Evolutionary conservation across 345 rosid genomes (phyloP), one percentile per base, ranked within the genome.

Genomic region (Pistacia integerrima): DNA sequence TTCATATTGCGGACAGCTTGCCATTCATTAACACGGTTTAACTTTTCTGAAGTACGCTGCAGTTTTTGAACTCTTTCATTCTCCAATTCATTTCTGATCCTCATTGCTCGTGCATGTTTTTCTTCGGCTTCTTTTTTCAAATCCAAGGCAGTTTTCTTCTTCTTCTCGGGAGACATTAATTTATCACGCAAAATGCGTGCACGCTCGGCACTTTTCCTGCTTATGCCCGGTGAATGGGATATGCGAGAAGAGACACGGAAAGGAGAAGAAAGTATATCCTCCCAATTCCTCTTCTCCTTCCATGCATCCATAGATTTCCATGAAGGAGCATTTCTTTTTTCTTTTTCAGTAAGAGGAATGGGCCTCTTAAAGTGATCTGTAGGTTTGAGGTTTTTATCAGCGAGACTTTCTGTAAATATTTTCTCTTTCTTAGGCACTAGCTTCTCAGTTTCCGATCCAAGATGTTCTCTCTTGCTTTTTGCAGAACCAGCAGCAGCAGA

Each of bases 251-350:
- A 89, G 77, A 65, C 75, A 62, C 87, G 88, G 70, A 78, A 89
- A 74, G 93, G 90, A 72, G 96, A 86, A 58, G 90, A 80, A 75
- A 91, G 90, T 80, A 89, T 85, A 64, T 88, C 96, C 79, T 87
- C 92, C 96, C 92, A 91, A 58, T 89, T 89, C 78, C 96, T 88
- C 84, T 86, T 91, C 83, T 91, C 93, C 82, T 86, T 91, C 96
- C 96, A 89, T 44, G 92, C 96, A 85, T 91, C 87, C 90, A 91
- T 83, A 72, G 88, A 84, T 79, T 87, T 89, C 90, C 87, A 73
- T 76, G 92, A 72, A 80, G 81, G 72, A 33, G 79, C 67, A 79
- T 83, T 84, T 79, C 85, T 89, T 82, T 73, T 91, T 60, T 87
- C 93, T 68, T 82, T 91, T 66, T 86, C 92, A 30, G 79, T 25